Conservation (phyloP, 306 rosid genomes). For the Cicer arietinum region DNA sequence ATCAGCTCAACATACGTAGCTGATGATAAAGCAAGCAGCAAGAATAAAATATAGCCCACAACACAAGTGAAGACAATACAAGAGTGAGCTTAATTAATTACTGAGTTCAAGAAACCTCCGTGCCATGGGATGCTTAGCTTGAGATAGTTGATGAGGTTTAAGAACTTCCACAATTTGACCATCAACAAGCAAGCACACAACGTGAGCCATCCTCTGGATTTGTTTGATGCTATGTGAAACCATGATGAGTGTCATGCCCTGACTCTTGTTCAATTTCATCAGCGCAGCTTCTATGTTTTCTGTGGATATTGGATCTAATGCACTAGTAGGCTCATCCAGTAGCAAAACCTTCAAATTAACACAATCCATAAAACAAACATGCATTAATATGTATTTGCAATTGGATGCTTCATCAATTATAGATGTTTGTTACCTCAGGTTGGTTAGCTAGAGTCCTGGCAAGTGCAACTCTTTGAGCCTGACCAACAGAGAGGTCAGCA, state of each 20-base stretch:
- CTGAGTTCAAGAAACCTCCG: slow-evolving; percentile 80
- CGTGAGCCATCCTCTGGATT: slow-evolving; percentile 84
- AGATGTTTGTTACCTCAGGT: slow-evolving; percentile 68
- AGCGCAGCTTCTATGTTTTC: slow-evolving; percentile 84
- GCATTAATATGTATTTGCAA: no score
- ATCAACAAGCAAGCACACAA: slow-evolving; percentile 81
- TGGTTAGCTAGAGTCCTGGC: slow-evolving; percentile 90
- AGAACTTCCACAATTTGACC: slow-evolving; percentile 84
- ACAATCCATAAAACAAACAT: background rate
- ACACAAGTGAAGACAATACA: background rate
- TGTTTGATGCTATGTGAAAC: slow-evolving; percentile 94
- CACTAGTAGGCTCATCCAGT: slow-evolving; percentile 94
- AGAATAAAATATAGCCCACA: background rate
- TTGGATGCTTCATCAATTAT: background rate
- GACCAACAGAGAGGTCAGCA: slow-evolving; percentile 87
- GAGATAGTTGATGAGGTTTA: slow-evolving; percentile 63
- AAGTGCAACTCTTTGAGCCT: slow-evolving; percentile 94
- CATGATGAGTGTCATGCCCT: slow-evolving; percentile 73
- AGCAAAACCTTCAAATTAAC: slow-evolving; percentile 64
- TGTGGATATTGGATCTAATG: slow-evolving; percentile 90
- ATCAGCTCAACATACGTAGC: background rate
- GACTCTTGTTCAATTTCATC: slow-evolving; percentile 74
- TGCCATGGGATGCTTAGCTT: slow-evolving; percentile 93
- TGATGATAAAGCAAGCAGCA: background rate
- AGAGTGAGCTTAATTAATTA: slow-evolving; percentile 42